Base-by-base conservation (phyloP, 768 basidiomycete species). In the Lentinus brumalis region DNA sequence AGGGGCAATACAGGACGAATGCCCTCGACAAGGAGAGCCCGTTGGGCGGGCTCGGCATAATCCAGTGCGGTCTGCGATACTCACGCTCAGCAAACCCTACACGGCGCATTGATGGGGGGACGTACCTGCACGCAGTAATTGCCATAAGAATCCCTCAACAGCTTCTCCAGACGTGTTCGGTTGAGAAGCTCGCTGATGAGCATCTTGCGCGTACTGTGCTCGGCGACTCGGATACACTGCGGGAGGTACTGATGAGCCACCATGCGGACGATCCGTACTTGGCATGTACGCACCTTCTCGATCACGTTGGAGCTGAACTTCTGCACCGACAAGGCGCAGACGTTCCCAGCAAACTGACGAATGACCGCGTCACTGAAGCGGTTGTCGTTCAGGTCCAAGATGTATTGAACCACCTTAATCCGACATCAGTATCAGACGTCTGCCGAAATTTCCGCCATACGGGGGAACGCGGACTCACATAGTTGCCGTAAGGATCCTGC, bases 301-400 rank as follows among this genome's bases (percentile, higher is more conserved):
- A 97, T 96, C 61, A 99, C 97, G 74, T 99, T 99, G 62, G 96
- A 98, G 64, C 94, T 96, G 78, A 99, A 99, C 78, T 99, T 99
- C 75, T 99, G 97, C 15, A 98, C 96, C 5, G 96, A 98, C 55
- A 99, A 79, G 5, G 94, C 94, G 74, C 96, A 98, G 61, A 98
- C 93, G 70, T 99, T 98, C 68, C 97, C 97, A 55, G 92, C 80
- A 76, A 98, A 99, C 72, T 98, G 97, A 64, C 96, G 88, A 68
- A 98, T 98, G 67, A 99, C 92, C 51, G 83, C 96, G 76, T 98
- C 96, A 66, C 94, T 96, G 83, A 98, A 99, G 46, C 97, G 86
- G 74, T 93, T 96, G 78, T 99, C 97, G 76, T 98, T 98, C 69
- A 99, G 77, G 73, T 99, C 97, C 61, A 99, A 84, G 62, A 98